phyloP scores from a whole-genome alignment of 2,329 filamentous ascomycete species.

The Exserohilum rostratum region DNA sequence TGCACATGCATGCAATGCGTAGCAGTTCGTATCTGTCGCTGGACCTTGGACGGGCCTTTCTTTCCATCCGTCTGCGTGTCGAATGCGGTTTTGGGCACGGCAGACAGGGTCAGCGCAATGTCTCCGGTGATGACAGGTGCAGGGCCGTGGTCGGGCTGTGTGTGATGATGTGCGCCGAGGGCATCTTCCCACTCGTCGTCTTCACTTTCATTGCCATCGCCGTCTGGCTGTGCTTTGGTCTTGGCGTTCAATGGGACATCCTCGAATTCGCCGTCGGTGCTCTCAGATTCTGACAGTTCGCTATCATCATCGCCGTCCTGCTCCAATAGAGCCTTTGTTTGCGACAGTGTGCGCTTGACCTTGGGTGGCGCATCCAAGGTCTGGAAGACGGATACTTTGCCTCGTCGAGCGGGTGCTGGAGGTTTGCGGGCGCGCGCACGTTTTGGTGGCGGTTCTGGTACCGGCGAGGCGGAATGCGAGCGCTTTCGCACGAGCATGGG shows the following conservation, averaged over 20 bases:
- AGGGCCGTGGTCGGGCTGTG: conserved; percentile 41
- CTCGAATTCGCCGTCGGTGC: conserved; percentile 57
- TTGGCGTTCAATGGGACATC: conserved; percentile 52
- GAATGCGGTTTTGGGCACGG: conserved; percentile 30
- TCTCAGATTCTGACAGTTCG: conserved; percentile 50
- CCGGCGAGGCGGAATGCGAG: conserved; percentile 57
- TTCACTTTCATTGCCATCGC: conserved; percentile 46
- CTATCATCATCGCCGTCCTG: conserved; percentile 50
- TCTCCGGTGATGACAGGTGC: conserved; percentile 65
- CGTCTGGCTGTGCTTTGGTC: conserved; percentile 41
- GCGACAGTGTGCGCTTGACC: conserved; percentile 37
- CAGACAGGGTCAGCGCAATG: conserved; percentile 71
- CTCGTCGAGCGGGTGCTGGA: conserved; percentile 25
- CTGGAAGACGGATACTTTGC: conserved; percentile 53
- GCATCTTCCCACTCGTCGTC: conserved; percentile 51
- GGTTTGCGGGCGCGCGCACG: conserved; percentile 26
- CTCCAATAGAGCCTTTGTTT: conserved; percentile 48
- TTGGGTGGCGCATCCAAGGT: conserved; percentile 51
- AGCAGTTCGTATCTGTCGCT: conserved; percentile 75
- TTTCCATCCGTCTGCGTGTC: conserved; percentile 62
- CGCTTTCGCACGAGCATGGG: conserved; percentile 72
- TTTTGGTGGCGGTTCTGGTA: conserved; percentile 43
- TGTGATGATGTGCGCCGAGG: conserved; percentile 45
- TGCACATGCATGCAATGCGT: conserved; percentile 92
- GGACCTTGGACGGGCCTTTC: conserved; percentile 85